A percentile compares a stretch with the other conserved stretches of the same genome.
phyloP scores from a whole-genome alignment of 2,329 filamentous ascomycete species.

The Sarocladium brachiariae region DNA sequence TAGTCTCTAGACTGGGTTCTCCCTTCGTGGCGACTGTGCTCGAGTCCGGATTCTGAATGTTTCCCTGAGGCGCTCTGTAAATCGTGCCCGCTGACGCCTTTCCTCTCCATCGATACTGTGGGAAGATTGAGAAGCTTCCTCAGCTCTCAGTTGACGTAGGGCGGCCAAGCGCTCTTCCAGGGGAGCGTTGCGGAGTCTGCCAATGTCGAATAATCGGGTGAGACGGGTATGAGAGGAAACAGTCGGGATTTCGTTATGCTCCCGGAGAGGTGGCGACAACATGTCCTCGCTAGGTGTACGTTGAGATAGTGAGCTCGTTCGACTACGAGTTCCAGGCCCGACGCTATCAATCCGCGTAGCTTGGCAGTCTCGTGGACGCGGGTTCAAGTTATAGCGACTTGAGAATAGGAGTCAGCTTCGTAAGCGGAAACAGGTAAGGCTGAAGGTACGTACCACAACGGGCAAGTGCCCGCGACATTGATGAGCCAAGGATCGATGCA shows the following conservation, averaged over 20 bases:
- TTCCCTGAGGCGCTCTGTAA: slow-evolving; percentile 45
- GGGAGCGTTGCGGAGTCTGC: slow-evolving; percentile 50
- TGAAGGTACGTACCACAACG: slow-evolving; percentile 53
- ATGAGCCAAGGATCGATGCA: slow-evolving; percentile 66
- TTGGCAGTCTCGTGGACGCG: neutral
- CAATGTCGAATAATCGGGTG: slow-evolving; percentile 49
- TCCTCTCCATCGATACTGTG: slow-evolving; percentile 22
- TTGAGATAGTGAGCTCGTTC: neutral
- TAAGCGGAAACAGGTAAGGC: neutral
- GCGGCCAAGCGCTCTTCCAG: slow-evolving; percentile 56
- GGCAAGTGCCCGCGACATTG: slow-evolving; percentile 63
- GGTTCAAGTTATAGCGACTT: slow-evolving; percentile 11
- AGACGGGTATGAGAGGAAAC: slow-evolving; percentile 34
- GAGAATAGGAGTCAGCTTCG: slow-evolving; percentile 7
- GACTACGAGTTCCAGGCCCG: neutral
- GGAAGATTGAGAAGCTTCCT: slow-evolving; percentile 11
- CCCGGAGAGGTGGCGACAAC: slow-evolving; percentile 34
- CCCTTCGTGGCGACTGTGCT: slow-evolving; percentile 26
- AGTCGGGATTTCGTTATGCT: slow-evolving; percentile 29
- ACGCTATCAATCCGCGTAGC: neutral
- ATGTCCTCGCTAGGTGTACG: slow-evolving; percentile 14
- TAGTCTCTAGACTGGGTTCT: neutral
- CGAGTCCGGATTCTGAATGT: slow-evolving; percentile 46
- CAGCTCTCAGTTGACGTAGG: slow-evolving; percentile 38
- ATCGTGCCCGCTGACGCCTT: slow-evolving; percentile 33